Percentiles rank a stretch among this genome's conserved stretches.
These are phyloP conservation scores for Phytopythium helicoides DNA, from an alignment of 352 stramenopile genomes.

Conservation along the genomic window DNA sequence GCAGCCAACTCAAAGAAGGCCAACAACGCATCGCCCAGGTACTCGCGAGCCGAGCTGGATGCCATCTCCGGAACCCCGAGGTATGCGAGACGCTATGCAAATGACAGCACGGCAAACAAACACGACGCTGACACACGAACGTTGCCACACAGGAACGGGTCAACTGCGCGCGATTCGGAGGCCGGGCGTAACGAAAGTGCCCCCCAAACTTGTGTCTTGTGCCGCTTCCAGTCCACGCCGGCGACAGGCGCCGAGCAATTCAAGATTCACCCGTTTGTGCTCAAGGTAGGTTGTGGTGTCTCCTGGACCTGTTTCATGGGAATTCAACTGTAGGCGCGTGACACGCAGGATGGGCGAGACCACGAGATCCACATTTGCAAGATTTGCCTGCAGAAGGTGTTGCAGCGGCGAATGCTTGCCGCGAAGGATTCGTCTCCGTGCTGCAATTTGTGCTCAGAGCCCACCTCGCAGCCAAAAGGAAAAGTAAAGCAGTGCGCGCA, in stretches of 20 bases:
- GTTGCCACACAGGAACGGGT: background rate
- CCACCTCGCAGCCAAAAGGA: slow-evolving; percentile 13
- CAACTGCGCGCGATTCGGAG: background rate
- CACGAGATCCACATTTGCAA: slow-evolving; percentile 55
- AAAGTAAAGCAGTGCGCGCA: slow-evolving; percentile 46
- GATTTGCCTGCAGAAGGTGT: slow-evolving; percentile 56
- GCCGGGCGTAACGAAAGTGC: background rate
- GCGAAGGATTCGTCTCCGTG: slow-evolving; percentile 14
- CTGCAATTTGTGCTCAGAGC: slow-evolving; percentile 49
- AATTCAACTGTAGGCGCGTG: background rate
- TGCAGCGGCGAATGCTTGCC: slow-evolving; percentile 29
- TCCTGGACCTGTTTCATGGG: background rate
- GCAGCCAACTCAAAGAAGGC: background rate
- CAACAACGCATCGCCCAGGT: background rate
- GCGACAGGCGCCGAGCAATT: slow-evolving; percentile 19
- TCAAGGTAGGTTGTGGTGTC: slow-evolving; percentile 39
- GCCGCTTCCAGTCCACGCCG: slow-evolving; percentile 26
- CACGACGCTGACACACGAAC: no score
- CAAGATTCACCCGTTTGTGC: slow-evolving; percentile 67
- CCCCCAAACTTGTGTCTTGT: slow-evolving; percentile 36
- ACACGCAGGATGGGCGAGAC: slow-evolving; percentile 42
- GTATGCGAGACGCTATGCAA: background rate
- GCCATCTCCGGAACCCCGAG: background rate
- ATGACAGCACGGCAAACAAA: background rate
- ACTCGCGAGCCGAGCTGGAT: slow-evolving; percentile 6